Evolutionary conservation across 228 moss, liverwort and hornwort species (phyloP), one percentile per base, ranked within the genome.

Genomic region (Sphagnum magellanicum): DNA sequence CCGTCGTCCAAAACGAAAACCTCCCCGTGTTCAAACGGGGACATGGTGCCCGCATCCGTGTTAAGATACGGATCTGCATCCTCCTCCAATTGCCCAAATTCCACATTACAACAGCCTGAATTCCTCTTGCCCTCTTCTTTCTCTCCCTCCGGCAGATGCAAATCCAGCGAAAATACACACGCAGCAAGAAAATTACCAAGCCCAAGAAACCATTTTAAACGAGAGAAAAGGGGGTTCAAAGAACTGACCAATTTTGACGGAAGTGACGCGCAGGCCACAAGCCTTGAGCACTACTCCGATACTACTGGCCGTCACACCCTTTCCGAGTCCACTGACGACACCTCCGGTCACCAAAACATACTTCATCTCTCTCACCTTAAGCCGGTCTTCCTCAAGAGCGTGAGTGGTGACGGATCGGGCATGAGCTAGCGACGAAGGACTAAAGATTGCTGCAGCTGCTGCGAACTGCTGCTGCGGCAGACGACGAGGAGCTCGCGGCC

Each of bases 1-100:
- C 93, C 96, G 52, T 96, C 93, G 66, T 96, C 96, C 63, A 92
- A 79, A 68, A 96, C 96, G 71, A 96, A 96, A 61, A 96, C 96
- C 74, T 96, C 96, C 51, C 96, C 96, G 52, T 96, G 96, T 52
- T 96, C 96, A n/a, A 96, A 93, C 17, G 88, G 91, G 5, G 96
- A 96, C 96, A 93, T 97, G 10, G 88, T 97, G 53, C 96, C 93
- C 8, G 96, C 93, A 87, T 97, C 93, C 0, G 89, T 93, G 66
- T 97, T 97, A 70, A 97, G 73, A 78, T 93, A 93, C 0, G 93
- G 93, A 79, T 93, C 96, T 96, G 81, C 67, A 71, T 9, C 58
- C 14, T 58, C 58, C 58, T 58, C 58, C 14, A 14, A 10, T 58
- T 14, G 14, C 10, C 58, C 14, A 14, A 3, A 14, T 58, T 9